Base-by-base conservation (phyloP, 768 basidiomycete genomes). In the Crucibulum laeve region DNA sequence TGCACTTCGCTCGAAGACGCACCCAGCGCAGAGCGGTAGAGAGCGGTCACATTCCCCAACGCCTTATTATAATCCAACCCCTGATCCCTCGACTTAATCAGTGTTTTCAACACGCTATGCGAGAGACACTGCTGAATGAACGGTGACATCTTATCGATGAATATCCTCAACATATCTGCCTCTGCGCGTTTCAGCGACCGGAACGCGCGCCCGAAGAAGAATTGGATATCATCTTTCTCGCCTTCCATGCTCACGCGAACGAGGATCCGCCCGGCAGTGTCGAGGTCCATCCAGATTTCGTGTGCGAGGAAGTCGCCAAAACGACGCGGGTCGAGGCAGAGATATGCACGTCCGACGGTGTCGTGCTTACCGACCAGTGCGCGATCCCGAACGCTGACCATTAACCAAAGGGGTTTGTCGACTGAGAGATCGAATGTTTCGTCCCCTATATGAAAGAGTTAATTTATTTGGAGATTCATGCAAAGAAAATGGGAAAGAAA, bases 131-230 rank as follows among this genome's bases (percentile, higher is more conserved):
- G 87, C 42, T 84, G 84, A 51, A 98, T 84, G 59, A 94, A 85
- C 0, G 95, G 94, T 5, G 87, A 79, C 88, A 98, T 96, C 96
- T 99, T 98, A 71, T 99, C 96, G 44, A 97, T 87, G 62, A 98
- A 95, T 25, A 88, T 88, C 8, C 94, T 76, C 42, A 93, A 79
- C 95, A 99, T 97, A 56, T 99, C 95, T 18, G 78, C 82, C 58
- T 98, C 92, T 0, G 92, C 90, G 24, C 93, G 73, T 65, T 97
- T 97, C 52, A 99, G 61, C 28, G 84, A 91, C 36, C 95, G 76
- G 75, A 99, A 99, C 3, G 86, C 95, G 24, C 93, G 77, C 21
- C 96, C 96, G 56, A 98, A 99, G 71, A 88, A 94, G 71, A 96
- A 99, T 53, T 89, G 89, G 5, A 92, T 90, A 59, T 99, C 96